Evolutionary conservation across 208 protist genomes (phyloP).

Genomic region (Leishmania martiniquensis): DNA sequence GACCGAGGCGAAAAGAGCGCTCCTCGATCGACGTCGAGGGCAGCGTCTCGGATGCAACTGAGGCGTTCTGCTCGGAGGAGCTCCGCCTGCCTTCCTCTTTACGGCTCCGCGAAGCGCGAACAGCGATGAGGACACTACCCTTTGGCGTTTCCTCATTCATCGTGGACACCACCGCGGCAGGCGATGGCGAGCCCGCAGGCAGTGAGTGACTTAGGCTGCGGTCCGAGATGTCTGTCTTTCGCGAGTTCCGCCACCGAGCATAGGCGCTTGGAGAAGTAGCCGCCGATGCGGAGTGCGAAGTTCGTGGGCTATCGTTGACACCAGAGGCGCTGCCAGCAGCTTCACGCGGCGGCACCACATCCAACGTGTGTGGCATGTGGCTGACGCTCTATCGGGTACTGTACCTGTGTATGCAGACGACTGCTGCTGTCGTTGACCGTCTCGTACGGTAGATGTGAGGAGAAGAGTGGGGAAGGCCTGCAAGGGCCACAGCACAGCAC

Average conservation of each 20-base stretch:
- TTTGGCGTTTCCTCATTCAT: not conserved
- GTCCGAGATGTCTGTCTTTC: not conserved
- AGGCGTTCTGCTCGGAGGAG: not conserved
- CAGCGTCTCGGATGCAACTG: not conserved
- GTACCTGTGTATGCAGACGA: not conserved
- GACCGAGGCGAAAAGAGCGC: not conserved
- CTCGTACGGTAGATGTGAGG: not conserved
- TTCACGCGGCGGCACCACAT: not conserved
- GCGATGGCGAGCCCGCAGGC: not conserved
- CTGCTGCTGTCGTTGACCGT: not conserved
- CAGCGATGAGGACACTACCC: not conserved
- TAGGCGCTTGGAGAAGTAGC: not conserved
- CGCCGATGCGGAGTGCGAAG: not conserved
- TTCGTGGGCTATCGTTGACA: not conserved
- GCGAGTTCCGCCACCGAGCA: not conserved
- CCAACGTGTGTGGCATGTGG: not conserved
- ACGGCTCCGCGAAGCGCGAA: not conserved
- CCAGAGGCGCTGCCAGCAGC: not conserved
- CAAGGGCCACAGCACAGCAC: too few relatives aligned
- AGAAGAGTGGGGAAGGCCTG: too few relatives aligned
- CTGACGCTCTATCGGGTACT: not conserved
- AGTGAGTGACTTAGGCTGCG: not conserved
- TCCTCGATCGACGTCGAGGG: constrained; percentile 4
- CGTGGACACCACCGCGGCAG: not conserved
- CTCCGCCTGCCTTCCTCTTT: not conserved